A percentile compares a stretch with the other conserved stretches of the same genome.
Evolutionary conservation across 192 early-diverging fungal genomes (phyloP).

Genomic region (Coemansia sp.): DNA sequence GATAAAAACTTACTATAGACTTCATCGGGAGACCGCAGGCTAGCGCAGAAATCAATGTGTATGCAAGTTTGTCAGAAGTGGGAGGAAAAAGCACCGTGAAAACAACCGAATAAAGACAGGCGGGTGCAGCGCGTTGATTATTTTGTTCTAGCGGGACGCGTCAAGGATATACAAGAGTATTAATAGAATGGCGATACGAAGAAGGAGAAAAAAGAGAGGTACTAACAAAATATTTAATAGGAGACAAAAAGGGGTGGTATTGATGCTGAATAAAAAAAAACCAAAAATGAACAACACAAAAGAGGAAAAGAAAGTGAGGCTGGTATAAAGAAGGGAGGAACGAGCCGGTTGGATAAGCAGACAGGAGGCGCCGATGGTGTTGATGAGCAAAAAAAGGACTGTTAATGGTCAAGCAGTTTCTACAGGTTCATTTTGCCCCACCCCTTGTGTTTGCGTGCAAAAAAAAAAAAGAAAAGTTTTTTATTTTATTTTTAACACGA

Average conservation of each 20-base stretch:
- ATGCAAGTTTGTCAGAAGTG: not conserved
- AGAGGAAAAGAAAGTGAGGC: not conserved
- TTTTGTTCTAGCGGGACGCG: too few species aligned
- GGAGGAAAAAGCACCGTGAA: not conserved
- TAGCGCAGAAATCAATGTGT: not conserved
- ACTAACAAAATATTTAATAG: too few species aligned
- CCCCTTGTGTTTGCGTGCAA: too few species aligned
- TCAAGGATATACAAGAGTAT: not conserved
- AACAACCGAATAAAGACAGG: not conserved
- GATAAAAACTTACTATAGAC: slow-evolving; percentile 10
- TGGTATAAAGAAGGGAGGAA: too few species aligned
- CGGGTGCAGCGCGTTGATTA: too few species aligned
- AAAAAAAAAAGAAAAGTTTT: not conserved
- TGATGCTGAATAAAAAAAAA: not conserved
- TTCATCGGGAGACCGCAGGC: not conserved
- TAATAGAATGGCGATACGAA: not conserved
- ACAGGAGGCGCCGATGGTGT: too few species aligned
- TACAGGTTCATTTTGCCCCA: too few species aligned
- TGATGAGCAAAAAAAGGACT: too few species aligned
- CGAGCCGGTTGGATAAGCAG: too few species aligned
- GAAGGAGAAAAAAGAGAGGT: not conserved
- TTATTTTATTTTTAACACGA: not conserved
- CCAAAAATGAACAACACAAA: slow-evolving; percentile 1
- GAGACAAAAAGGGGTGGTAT: not conserved
- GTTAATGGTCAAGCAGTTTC: too few species aligned